These are phyloP conservation scores for Omphalotus guepiniiformis DNA, from an alignment of 768 basidiomycete genomes.

Conservation along the genomic window DNA sequence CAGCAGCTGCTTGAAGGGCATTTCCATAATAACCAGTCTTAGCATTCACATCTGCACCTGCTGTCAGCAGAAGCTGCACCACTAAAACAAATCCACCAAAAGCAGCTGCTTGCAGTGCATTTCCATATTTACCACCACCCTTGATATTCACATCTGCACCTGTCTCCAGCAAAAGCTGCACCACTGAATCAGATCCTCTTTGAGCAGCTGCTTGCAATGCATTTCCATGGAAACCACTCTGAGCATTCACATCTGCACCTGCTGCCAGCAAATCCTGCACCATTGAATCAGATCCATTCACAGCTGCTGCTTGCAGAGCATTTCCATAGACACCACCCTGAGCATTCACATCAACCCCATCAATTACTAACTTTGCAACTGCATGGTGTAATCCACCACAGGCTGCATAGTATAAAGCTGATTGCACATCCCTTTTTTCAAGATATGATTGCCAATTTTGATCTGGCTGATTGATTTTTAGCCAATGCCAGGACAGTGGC, in stretches of 20 bases:
- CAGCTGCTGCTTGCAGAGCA: neutral
- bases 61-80: neutral
- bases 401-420: neutral
- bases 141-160: neutral
- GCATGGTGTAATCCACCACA: neutral
- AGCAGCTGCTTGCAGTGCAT: conserved; percentile 3
- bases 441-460: neutral
- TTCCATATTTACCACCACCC: conserved; percentile 4
- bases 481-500: neutral
- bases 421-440: neutral
- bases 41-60: conserved; percentile 5
- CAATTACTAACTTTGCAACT: neutral
- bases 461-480: neutral
- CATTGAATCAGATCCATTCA: neutral
- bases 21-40: conserved; percentile 5
- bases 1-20: neutral
- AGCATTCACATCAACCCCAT: conserved; percentile 4
- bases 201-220: neutral
- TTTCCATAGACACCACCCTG: conserved; percentile 7
- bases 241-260: conserved; percentile 11
- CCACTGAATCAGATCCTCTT: neutral
- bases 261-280: conserved; percentile 3
- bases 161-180: neutral
- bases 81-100: neutral
- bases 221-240: conserved; percentile 2